Evolutionary conservation across 176 grass and related monocot genomes (phyloP).

Genomic region (Elymus sibiricus): DNA sequence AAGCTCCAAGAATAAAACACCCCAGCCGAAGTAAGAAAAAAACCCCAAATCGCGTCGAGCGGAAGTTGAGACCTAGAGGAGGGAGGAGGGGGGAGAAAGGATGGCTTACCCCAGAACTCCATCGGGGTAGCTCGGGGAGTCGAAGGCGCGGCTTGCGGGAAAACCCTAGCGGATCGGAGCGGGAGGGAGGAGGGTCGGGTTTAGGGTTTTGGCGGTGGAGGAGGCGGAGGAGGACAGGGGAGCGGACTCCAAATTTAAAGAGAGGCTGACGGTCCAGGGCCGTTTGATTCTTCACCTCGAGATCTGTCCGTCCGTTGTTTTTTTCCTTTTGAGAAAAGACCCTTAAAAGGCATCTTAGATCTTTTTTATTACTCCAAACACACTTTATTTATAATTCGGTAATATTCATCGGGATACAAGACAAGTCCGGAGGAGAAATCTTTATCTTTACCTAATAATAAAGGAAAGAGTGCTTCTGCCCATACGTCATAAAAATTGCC

Average conservation of each 20-base stretch:
- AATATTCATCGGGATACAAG: no score
- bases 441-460: no score
- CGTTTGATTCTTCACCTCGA: background rate
- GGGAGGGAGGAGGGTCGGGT: background rate
- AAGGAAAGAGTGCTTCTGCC: no score
- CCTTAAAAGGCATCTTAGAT: no score
- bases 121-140: slow-evolving; percentile 13
- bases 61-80: background rate
- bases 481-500: no score
- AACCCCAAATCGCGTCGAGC: background rate
- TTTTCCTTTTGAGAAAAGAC: no score
- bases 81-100: background rate
- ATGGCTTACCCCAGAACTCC: slow-evolving; percentile 43
- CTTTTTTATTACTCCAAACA: no score
- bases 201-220: slow-evolving; percentile 34
- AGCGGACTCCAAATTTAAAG: background rate
- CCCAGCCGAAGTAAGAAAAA: no score
- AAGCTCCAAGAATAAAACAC: background rate
- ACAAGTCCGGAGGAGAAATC: no score
- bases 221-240: background rate
- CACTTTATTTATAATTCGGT: no score
- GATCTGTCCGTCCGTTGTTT: background rate
- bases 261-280: background rate
- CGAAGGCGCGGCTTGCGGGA: background rate
- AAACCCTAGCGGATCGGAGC: background rate